Percentiles rank a stretch among this genome's conserved stretches.
Evolutionary conservation across 148 eudicot species (phyloP).

Genomic region (Pharnaceum exiguum): DNA sequence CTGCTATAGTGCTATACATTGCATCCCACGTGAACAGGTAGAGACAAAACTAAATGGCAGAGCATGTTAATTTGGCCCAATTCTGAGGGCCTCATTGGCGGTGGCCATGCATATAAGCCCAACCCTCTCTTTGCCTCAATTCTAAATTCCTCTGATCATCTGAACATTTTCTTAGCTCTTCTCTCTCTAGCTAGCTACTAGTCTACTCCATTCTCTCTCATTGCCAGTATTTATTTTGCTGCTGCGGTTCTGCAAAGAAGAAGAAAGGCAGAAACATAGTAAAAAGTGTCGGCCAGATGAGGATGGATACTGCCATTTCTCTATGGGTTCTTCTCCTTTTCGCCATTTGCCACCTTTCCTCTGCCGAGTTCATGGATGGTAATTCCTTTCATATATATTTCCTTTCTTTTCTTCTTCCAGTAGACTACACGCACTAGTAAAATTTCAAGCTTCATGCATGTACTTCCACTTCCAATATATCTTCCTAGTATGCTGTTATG

Average conservation of each 20-base stretch:
- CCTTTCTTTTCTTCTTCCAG: not conserved
- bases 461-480: too few species aligned
- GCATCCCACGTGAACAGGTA: slow-evolving; percentile 16
- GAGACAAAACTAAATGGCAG: slow-evolving; percentile 17
- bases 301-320: slow-evolving; percentile 9
- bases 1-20: too few species aligned
- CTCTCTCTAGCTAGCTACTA: too few species aligned
- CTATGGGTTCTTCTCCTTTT: slow-evolving; percentile 36
- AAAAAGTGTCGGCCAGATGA: slow-evolving; percentile 22
- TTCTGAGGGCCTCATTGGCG: slow-evolving; percentile 8
- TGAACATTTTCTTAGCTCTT: not conserved
- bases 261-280: not conserved
- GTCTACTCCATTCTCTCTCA: slow-evolving; percentile 13
- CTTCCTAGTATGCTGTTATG: too few species aligned
- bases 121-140: not conserved
- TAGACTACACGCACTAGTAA: too few species aligned
- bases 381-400: not conserved
- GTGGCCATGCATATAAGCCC: slow-evolving; percentile 32
- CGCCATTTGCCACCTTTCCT: slow-evolving; percentile 33
- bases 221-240: not conserved
- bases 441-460: too few species aligned
- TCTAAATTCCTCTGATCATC: not conserved
- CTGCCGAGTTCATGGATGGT: slow-evolving; percentile 57
- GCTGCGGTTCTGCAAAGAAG: not conserved
- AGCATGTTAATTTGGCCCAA: slow-evolving; percentile 4